Evolutionary conservation across 441 rosid genomes (phyloP).

Genomic region (Flueggea neowawraea): DNA sequence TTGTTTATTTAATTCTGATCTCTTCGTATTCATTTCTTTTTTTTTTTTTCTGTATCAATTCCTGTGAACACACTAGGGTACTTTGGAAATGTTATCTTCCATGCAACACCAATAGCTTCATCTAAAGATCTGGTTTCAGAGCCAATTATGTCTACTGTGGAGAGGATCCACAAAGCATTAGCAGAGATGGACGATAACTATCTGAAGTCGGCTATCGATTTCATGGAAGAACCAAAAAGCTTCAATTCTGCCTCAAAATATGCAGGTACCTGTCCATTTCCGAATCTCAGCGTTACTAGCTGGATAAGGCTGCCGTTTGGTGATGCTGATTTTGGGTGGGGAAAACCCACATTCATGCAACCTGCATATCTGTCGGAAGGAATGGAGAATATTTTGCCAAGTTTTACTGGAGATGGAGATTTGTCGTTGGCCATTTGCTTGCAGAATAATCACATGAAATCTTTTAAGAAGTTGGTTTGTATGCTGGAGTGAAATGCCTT

Average conservation of each 20-base stretch:
- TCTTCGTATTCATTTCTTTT: too few species aligned
- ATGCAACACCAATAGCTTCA: constrained; percentile 14
- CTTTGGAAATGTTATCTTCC: constrained; percentile 39
- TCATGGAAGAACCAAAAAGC: constrained; percentile 15
- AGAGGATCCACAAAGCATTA: constrained; percentile 17
- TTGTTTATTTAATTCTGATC: too few species aligned
- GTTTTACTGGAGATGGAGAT: constrained; percentile 17
- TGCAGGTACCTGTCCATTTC: constrained; percentile 11
- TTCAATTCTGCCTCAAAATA: not conserved
- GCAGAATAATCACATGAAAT: constrained; percentile 17
- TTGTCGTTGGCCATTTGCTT: constrained; percentile 16
- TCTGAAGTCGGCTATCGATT: constrained; percentile 34
- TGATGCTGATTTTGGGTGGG: too few species aligned
- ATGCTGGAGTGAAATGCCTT: too few species aligned
- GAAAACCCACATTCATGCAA: constrained; percentile 16
- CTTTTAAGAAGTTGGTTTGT: constrained; percentile 20
- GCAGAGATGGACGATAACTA: constrained; percentile 24
- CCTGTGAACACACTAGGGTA: too few species aligned
- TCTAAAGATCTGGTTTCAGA: constrained; percentile 20
- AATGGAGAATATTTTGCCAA: constrained; percentile 8
- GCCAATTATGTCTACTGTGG: constrained; percentile 12
- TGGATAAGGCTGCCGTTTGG: too few species aligned
- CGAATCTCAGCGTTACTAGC: constrained; percentile 18
- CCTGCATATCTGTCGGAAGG: constrained; percentile 23
- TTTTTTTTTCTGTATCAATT: too few species aligned